Evolutionary conservation across 768 basidiomycete species (phyloP).

Genomic region (Boletellus ananiceps): DNA sequence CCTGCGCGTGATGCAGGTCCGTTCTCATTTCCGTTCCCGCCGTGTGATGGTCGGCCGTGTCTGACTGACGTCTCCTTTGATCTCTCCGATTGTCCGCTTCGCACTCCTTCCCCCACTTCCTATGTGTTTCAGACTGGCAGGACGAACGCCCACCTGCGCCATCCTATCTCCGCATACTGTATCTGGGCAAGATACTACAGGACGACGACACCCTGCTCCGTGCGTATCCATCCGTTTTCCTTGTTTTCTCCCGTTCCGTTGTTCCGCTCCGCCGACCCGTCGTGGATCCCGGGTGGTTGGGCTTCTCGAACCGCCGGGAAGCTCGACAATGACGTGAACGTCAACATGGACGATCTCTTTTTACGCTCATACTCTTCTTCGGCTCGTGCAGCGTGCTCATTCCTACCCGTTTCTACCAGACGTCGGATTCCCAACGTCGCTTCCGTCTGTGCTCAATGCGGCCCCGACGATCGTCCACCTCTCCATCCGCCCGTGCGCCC

Average conservation of each 20-base stretch:
- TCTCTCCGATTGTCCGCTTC: neutral
- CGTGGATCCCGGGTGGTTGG: neutral
- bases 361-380: neutral
- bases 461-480: constrained; percentile 69
- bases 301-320: neutral
- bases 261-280: neutral
- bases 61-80: constrained; percentile 1
- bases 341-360: neutral
- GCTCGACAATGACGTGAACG: neutral
- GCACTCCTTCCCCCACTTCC: no score
- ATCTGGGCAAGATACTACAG: constrained; percentile 77
- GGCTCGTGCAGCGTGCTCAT: neutral
- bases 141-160: constrained; percentile 76
- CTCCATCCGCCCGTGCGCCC: constrained; percentile 59
- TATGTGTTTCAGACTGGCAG: constrained; percentile 55
- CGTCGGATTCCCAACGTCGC: constrained; percentile 30
- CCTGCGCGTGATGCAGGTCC: constrained; percentile 49
- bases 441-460: constrained; percentile 28
- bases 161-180: constrained; percentile 68
- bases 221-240: constrained; percentile 31
- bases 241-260: neutral
- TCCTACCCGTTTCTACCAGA: constrained; percentile 12
- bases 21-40: constrained; percentile 9
- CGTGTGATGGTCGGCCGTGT: constrained; percentile 12
- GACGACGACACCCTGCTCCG: constrained; percentile 74